Base-by-base conservation (phyloP, 2,329 filamentous ascomycete genomes). In the Fusarium gaditjirri region DNA sequence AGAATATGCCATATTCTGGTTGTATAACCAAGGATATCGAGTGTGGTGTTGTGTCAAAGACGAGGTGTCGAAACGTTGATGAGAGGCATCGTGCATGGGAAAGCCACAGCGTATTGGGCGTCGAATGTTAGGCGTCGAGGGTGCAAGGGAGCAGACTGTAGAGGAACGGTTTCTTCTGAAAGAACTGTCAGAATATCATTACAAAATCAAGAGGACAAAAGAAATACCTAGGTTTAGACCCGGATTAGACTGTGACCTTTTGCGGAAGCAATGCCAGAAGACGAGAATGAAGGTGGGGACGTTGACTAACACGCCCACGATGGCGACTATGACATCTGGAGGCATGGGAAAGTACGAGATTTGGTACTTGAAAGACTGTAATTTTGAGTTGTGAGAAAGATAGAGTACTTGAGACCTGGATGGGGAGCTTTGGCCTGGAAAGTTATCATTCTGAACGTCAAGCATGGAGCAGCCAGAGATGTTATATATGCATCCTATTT, bases 251-350 rank as follows among this genome's bases (percentile, higher is more conserved):
- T 9, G 9, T 12, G 4, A 2, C 6, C 27, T 16, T 38, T 4
- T 59, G 4, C 35, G 39, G 8, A 25, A 59, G 14, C 68, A 47
- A 1, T 58, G 47, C 69, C 69, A 71, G 3, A 47, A n/a, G 8
- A 71, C 46, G 1, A 71, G 44, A 3, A 41, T 13, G 16, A 61
- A 65, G 2, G 68, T 35, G 12, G 69, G 69, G 1, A 68, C 3
- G 9, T 68, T 71, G 5, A 71, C 44, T 11, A 71, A 31, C 0
- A 71, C 58, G 3, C 63, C 69, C 5, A 65, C 23, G 0, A 65
- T 44, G 2, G 69, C 42, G 3, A 72, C 42, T 13, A 68, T 44
- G 1, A 31, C 38, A 11, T 72, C 69, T 2, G 33, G 5, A 2
- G 67, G 62, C 23, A 62, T 5, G 1, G 55, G 2, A 65, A 70